These are phyloP conservation scores for Xylaria castorea DNA, from an alignment of 495 filamentous ascomycete genomes.

Conservation along the genomic window DNA sequence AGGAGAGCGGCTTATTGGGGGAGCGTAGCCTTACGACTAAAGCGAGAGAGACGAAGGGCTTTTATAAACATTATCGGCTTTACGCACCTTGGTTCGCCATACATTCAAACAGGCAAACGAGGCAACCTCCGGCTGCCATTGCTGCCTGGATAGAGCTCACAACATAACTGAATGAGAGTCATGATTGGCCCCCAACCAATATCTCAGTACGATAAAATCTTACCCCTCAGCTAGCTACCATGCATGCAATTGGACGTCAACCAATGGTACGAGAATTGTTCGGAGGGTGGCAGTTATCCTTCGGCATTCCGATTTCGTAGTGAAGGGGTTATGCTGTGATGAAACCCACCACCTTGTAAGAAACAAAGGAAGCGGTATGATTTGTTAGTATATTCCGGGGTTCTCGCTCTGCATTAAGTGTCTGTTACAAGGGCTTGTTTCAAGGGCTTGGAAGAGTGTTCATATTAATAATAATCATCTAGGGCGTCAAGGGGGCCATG, in stretches of 20 bases:
- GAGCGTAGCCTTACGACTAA: neutral
- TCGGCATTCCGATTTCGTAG: neutral
- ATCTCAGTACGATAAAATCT: neutral
- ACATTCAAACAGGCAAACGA: neutral
- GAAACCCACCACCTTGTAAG: neutral
- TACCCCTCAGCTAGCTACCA: neutral
- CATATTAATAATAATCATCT: too few species aligned
- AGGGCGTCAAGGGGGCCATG: too few species aligned
- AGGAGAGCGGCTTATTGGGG: neutral
- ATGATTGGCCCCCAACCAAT: neutral
- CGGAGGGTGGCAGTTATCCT: neutral
- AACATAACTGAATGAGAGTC: neutral
- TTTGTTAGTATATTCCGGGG: neutral
- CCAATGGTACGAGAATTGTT: neutral
- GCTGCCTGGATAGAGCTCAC: neutral
- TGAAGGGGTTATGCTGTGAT: neutral
- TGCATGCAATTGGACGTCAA: neutral
- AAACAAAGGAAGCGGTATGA: neutral
- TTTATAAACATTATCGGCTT: neutral
- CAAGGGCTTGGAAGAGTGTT: too few species aligned
- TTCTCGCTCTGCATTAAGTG: neutral
- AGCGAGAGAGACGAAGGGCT: neutral
- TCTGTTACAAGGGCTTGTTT: too few species aligned
- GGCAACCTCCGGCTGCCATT: neutral
- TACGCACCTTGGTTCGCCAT: neutral